These are phyloP conservation scores for Kalmusia sp. DNA, from an alignment of 2,329 filamentous ascomycete species.

Conservation along the genomic window DNA sequence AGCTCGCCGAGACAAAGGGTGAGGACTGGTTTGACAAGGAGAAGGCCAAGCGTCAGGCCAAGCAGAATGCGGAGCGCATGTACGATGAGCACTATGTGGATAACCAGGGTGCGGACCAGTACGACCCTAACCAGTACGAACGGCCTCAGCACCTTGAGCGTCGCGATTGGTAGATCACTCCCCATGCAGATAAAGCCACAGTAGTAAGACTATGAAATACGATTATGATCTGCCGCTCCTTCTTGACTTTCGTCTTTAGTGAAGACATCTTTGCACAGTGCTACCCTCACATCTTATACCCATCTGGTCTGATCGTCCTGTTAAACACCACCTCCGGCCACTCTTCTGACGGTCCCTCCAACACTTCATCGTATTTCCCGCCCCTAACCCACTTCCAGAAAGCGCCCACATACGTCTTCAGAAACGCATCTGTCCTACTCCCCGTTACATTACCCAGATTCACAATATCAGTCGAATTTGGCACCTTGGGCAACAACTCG, in stretches of 20 bases:
- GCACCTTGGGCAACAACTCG: slow-evolving; percentile 23
- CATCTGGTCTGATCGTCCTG: neutral
- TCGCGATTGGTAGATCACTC: slow-evolving; percentile 32
- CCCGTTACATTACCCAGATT: slow-evolving; percentile 22
- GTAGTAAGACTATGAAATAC: neutral
- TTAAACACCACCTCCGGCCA: slow-evolving; percentile 8
- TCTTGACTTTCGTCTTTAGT: no score
- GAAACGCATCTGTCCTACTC: slow-evolving; percentile 24
- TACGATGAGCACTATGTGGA: slow-evolving; percentile 59
- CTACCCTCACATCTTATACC: neutral
- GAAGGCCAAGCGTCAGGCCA: slow-evolving; percentile 55
- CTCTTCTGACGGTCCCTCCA: neutral
- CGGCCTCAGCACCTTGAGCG: slow-evolving; percentile 41
- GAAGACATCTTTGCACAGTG: no score
- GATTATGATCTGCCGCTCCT: no score
- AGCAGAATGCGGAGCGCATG: slow-evolving; percentile 52
- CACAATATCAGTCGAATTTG: slow-evolving; percentile 19
- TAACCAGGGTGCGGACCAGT: slow-evolving; percentile 51
- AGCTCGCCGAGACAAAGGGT: slow-evolving; percentile 68
- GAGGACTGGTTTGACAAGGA: slow-evolving; percentile 57
- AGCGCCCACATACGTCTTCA: slow-evolving; percentile 10
- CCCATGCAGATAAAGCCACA: neutral
- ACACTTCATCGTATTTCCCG: neutral
- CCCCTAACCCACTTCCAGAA: slow-evolving; percentile 7
- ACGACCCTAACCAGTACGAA: slow-evolving; percentile 53